Evolutionary conservation across 2,329 filamentous ascomycete species (phyloP), one percentile per base, ranked within the genome.

Genomic region (Nothophaeocryptopus gaeumannii): DNA sequence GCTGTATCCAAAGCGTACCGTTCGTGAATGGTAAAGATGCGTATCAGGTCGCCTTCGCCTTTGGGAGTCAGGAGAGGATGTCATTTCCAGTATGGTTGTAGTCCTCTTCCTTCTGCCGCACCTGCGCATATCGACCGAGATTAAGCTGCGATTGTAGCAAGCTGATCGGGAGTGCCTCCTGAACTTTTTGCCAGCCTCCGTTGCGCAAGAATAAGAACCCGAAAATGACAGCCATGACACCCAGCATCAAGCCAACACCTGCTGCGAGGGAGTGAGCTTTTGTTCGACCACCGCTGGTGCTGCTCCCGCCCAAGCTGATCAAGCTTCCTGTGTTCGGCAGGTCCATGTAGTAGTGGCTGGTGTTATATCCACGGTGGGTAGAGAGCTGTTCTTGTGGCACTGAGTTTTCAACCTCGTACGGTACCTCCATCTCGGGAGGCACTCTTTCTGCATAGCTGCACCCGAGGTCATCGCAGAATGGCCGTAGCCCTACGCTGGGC

Each of bases 331-430:
- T 26, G 20, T 26, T 26, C 20, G 51, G 50, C 11, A 55, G 12
- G 2, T 55, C 47, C 20, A 46, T 38, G 47, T 68, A 69, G 47
- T 69, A 69, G n/a, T 60, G 50, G 34, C 51, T 58, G 9, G 67
- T 68, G 47, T 68, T 60, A 52, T 60, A 69, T 5, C 65, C 65
- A 8, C 67, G 60, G 36, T 65, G 62, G 9, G 62, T 54, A 3
- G 60, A 65, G 7, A 66, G 51, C 31, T 58, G 60, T n/a, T 56
- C 48, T 31, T 56, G 48, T n/a, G 54, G 53, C 20, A 62, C 56
- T 11, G 52, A 31, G 36, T 58, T 48, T 16, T 56, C 41, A 2
- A 50, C 56, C 14, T 67, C 62, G 45, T 63, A 67, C 8, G 42
- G 41, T 16, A 52, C 49, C 29, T 61, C 55, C 5, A 64, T 43